Percentiles rank a stretch among this genome's conserved stretches.
phyloP scores from a whole-genome alignment of 805 yeast genomes.

The Starmerella floris region DNA sequence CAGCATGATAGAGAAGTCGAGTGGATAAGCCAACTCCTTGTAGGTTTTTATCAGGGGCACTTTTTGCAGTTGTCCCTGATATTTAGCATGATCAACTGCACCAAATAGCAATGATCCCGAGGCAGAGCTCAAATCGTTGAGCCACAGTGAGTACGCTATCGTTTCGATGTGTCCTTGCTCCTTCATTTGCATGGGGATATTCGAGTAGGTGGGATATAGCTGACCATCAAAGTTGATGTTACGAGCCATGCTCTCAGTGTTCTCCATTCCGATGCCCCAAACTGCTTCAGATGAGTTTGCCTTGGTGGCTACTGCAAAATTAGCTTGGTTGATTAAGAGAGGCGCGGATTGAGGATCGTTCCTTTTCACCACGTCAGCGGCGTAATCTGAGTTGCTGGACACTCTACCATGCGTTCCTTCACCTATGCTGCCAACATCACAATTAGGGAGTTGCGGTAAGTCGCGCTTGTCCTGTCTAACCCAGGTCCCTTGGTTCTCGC shows the following conservation, averaged over 20 bases:
- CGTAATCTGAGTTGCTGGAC: not conserved
- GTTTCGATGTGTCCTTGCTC: constrained; percentile 32
- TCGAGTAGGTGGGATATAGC: constrained; percentile 21
- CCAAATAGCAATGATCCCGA: constrained; percentile 33
- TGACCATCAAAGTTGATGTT: constrained; percentile 6
- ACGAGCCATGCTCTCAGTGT: constrained; percentile 27
- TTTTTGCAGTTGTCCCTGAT: constrained; percentile 27
- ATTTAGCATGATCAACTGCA: constrained; percentile 32
- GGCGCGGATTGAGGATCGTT: not conserved
- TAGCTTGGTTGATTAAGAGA: constrained; percentile 30
- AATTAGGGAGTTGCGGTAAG: not conserved
- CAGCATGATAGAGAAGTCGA: constrained; percentile 19
- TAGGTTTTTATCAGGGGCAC: constrained; percentile 26
- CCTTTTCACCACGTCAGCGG: not conserved
- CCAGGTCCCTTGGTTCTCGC: not conserved
- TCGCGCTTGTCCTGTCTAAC: not conserved
- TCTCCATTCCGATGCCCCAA: constrained; percentile 28
- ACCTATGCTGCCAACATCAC: not conserved
- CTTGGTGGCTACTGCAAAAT: constrained; percentile 61
- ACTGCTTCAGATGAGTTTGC: constrained; percentile 53
- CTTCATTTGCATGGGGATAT: constrained; percentile 28
- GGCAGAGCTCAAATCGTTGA: constrained; percentile 25
- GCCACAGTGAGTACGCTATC: constrained; percentile 35
- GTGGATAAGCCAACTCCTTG: constrained; percentile 21
- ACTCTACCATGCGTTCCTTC: too few species aligned